Base-by-base conservation (phyloP, 805 yeast genomes). In the Candida verbasci region DNA sequence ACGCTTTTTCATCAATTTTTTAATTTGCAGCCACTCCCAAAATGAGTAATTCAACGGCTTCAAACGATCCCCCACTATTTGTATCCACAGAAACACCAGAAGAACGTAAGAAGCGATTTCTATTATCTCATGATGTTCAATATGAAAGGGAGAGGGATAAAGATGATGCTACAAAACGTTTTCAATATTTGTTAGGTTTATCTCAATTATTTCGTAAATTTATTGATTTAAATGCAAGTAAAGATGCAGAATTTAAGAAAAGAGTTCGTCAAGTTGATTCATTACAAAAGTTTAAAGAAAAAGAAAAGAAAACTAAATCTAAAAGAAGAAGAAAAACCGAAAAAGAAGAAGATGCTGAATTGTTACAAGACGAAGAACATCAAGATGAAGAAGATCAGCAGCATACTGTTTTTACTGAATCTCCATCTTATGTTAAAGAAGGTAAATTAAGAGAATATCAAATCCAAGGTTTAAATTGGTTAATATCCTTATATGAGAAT, bases 381-480 rank as follows among this genome's bases (percentile, higher is more conserved):
- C 43, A 46, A 44, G 74, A 68, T 31, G 68, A 58, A 26, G 72
- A 67, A 23, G 79, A 72, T 24, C 76, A 72, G 24, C 68, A 81
- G 3, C 60, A 56, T 6, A 80, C 87, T 0, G 82, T 84, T n/a
- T 68, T 91, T 35, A 82, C 95, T 0, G 95, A 86, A 51, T 78
- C 91, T 0, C 98, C 98, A 0, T 68, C 78, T 3, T 91, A 72
- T 53, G 65, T 91, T 29, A 62, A 79, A 26, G 60, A 57, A 6
- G 98, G 98, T 8, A 70, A 56, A 37, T 65, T 93, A 49, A 74
- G 98, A 49, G 95, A 87, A 53, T 91, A 93, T 56, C 98, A 91
- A 63, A 69, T 91, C 21, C 96, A 88, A 54, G 98, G 98, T 34
- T 72, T 91, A 35, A 93, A 93, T 60, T 91, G 98, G 98, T 70